Evolutionary conservation across 805 yeast genomes (phyloP), one percentile per base, ranked within the genome.

Genomic region (Blastobotrys peoriensis): DNA sequence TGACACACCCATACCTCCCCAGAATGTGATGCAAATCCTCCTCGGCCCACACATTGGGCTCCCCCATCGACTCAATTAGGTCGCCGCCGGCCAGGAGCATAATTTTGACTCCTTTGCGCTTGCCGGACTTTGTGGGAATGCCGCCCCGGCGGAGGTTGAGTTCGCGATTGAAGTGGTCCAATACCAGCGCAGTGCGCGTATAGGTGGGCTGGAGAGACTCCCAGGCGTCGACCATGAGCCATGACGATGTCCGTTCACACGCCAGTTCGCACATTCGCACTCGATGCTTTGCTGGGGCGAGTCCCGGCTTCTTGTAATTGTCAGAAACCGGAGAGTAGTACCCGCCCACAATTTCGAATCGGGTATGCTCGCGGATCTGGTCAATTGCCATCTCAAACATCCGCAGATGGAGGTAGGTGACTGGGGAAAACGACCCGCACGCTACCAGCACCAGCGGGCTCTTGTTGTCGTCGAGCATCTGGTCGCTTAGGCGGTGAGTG

Each of bases 221-320:
- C 98, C 98, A 93, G 1, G 98, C 97, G 63, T 93, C 98, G 22
- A 93, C 98, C 98, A 93, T 93, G 33, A 93, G 73, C 98, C 98
- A 93, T 21, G 91, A 81, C 3, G 93, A 81, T 0, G 98, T 93
- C 58, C 98, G 74, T 61, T 93, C 98, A 65, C 98, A 89, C 0
- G 97, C 98, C 59, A 93, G 72, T 63, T 93, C 98, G 66, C 98
- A 88, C 98, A 93, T 93, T 43, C 98, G 74, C 8, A 93, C 98
- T 46, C 98, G 76, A 63, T 93, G 96, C 50, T 73, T 74, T 0
- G 97, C 73, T 0, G 86, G 79, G 0, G 98, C 98, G 43, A 93
- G 70, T 0, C 98, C 98, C 36, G 86, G 87, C 65, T 93, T 93
- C 60, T 81, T 80, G 69, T 93, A 93, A 63, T 88, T 87, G 60